A percentile compares a stretch with the other conserved stretches of the same genome.
Conservation (phyloP, 2,329 filamentous ascomycete species). For the Hymenoscyphus occultus region DNA sequence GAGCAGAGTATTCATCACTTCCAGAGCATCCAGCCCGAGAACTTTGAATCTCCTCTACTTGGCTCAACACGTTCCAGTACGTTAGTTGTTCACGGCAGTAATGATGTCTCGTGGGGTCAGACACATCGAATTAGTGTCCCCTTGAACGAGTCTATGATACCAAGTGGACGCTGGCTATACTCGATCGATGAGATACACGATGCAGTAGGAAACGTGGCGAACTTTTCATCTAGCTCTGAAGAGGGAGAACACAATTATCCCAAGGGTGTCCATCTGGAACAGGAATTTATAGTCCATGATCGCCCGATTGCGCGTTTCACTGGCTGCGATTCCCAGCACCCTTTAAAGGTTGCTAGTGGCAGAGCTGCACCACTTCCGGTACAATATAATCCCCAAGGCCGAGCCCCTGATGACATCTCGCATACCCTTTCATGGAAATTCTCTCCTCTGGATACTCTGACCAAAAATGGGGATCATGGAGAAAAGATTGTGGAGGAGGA, state of each 20-base stretch:
- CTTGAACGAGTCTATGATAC: slow-evolving; percentile 83
- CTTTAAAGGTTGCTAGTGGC: slow-evolving; percentile 80
- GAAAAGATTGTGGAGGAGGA: slow-evolving; percentile 55
- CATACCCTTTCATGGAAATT: slow-evolving; percentile 81
- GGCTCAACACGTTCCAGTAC: slow-evolving; percentile 55
- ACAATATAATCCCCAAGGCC: slow-evolving; percentile 61
- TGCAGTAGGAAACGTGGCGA: slow-evolving; percentile 80
- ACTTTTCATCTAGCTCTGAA: slow-evolving; percentile 65
- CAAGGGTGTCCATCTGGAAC: slow-evolving; percentile 62
- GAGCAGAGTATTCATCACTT: slow-evolving; percentile 83
- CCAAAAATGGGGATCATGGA: slow-evolving; percentile 67
- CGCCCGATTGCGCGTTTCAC: slow-evolving; percentile 70
- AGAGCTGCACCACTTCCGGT: slow-evolving; percentile 67
- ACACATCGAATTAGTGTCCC: slow-evolving; percentile 73
- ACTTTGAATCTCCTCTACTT: slow-evolving; percentile 74
- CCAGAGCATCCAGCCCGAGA: slow-evolving; percentile 89
- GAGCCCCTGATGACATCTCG: slow-evolving; percentile 57
- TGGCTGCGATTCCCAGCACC: slow-evolving; percentile 75
- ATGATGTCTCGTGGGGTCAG: slow-evolving; percentile 78
- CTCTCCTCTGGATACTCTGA: slow-evolving; percentile 68
- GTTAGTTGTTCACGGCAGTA: slow-evolving; percentile 54
- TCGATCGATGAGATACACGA: slow-evolving; percentile 89
- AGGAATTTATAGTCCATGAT: slow-evolving; percentile 82
- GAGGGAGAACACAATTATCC: slow-evolving; percentile 61
- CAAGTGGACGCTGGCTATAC: slow-evolving; percentile 81